Percentiles rank a stretch among this genome's conserved stretches.
These are phyloP conservation scores for Ulota crispa DNA, from an alignment of 225 moss, liverwort and hornwort species.

Conservation along the genomic window DNA sequence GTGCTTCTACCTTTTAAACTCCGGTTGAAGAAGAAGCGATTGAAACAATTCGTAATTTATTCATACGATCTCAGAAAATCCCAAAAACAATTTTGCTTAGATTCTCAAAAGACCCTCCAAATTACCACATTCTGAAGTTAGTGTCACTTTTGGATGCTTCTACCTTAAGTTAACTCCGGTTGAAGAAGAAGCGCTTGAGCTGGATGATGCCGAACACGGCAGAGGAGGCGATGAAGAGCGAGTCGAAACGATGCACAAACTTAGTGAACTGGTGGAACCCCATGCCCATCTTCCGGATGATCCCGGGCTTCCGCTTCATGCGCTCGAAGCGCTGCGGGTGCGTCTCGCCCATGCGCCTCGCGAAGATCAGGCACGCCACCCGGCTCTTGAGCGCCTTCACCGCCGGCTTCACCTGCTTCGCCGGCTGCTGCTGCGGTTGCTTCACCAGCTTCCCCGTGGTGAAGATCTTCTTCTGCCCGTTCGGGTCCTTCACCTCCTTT, in stretches of 20 bases:
- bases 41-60: no score
- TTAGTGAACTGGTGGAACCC: conserved; percentile 58
- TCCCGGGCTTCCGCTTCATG: conserved; percentile 41
- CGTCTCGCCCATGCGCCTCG: conserved; percentile 72
- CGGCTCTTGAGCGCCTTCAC: conserved; percentile 63
- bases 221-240: conserved; percentile 65
- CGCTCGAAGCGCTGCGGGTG: conserved; percentile 49
- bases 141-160: no score
- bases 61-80: no score
- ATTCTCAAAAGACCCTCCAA: no score
- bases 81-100: no score
- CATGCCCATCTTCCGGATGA: conserved; percentile 38
- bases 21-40: no score
- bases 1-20: no score
- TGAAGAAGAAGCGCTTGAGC: conserved; percentile 57
- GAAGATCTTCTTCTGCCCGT: conserved; percentile 41
- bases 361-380: conserved; percentile 87
- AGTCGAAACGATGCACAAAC: conserved; percentile 83
- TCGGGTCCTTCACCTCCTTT: conserved; percentile 36
- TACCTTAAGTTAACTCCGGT: not conserved
- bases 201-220: conserved; percentile 68
- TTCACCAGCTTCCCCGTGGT: conserved; percentile 47
- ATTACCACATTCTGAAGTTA: no score
- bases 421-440: not conserved
- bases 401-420: conserved; percentile 30